Conservation (phyloP, 148 eudicot genomes). For the Cornus controversa region DNA sequence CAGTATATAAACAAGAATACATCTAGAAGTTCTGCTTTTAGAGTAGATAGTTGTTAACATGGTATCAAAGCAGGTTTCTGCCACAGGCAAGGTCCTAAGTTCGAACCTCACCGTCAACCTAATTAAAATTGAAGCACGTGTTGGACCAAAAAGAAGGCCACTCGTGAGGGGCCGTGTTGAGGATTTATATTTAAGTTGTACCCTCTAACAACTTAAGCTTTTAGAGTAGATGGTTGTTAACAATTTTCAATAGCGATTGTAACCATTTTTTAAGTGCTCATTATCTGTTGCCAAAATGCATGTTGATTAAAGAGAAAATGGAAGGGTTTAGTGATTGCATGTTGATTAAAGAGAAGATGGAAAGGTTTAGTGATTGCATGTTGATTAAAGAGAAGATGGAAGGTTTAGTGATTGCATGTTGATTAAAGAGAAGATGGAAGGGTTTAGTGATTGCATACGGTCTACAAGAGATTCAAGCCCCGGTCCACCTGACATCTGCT, state of each 20-base stretch:
- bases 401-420: constrained; percentile 7
- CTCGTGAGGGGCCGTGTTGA: too few relatives aligned
- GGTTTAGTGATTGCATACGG: constrained; percentile 47
- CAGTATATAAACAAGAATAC: background rate
- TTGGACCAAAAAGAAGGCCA: too few relatives aligned
- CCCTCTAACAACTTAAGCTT: too few relatives aligned
- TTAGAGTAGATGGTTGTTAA: background rate
- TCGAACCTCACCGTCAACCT: too few relatives aligned
- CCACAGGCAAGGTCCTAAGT: too few relatives aligned
- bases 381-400: background rate
- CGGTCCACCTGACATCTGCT: constrained; percentile 58
- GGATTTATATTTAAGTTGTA: too few relatives aligned
- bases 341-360: background rate
- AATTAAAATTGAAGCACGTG: too few relatives aligned
- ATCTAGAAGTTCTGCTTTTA: background rate
- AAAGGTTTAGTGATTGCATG: constrained; percentile 30
- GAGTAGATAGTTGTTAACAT: background rate
- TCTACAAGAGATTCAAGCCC: constrained; percentile 88
- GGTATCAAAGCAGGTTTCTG: too few relatives aligned
- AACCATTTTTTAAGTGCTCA: background rate
- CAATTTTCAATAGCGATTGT: background rate
- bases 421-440: background rate
- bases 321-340: constrained; percentile 30
- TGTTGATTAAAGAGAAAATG: background rate
- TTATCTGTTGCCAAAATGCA: background rate